Conservation (phyloP, 352 stramenopile species). For the Peronospora destructor region DNA sequence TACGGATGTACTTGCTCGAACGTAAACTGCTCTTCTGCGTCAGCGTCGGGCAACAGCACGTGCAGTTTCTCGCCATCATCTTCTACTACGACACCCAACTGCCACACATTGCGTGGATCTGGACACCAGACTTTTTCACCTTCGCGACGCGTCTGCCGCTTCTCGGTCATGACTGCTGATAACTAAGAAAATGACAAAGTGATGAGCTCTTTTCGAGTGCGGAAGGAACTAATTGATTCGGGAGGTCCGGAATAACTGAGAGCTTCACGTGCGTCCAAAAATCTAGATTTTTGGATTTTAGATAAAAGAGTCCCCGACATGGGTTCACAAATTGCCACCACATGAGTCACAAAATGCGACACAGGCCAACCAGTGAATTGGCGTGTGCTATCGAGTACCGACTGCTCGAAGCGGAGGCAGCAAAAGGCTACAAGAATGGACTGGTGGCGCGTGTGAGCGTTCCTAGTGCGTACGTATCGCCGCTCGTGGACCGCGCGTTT, state of each 20-base stretch:
- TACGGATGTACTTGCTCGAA: slow-evolving; percentile 85
- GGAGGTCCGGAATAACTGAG: slow-evolving; percentile 2
- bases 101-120: slow-evolving; percentile 81
- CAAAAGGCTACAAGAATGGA: slow-evolving; percentile 23
- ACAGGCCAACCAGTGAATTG: slow-evolving; percentile 39
- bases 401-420: slow-evolving; percentile 24
- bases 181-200: slow-evolving; percentile 1
- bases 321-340: not conserved
- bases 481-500: slow-evolving; percentile 40
- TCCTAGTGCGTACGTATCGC: slow-evolving; percentile 36
- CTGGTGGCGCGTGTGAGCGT: slow-evolving; percentile 34
- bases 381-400: slow-evolving; percentile 33
- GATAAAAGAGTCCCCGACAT: not conserved
- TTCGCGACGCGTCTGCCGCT: slow-evolving; percentile 57
- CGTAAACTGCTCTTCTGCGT: slow-evolving; percentile 75
- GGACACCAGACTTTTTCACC: slow-evolving; percentile 86
- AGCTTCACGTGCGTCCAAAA: too few relatives aligned
- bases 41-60: slow-evolving; percentile 69
- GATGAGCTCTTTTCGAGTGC: slow-evolving; percentile 10
- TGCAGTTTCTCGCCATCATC: slow-evolving; percentile 82
- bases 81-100: slow-evolving; percentile 79
- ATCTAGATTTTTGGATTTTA: not conserved
- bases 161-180: slow-evolving; percentile 25
- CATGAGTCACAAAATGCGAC: not conserved
- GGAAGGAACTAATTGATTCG: slow-evolving; percentile 4